Percentiles rank a stretch among this genome's conserved stretches.
Conservation (phyloP, 2,329 filamentous ascomycete genomes). For the Whalleya microplaca region DNA sequence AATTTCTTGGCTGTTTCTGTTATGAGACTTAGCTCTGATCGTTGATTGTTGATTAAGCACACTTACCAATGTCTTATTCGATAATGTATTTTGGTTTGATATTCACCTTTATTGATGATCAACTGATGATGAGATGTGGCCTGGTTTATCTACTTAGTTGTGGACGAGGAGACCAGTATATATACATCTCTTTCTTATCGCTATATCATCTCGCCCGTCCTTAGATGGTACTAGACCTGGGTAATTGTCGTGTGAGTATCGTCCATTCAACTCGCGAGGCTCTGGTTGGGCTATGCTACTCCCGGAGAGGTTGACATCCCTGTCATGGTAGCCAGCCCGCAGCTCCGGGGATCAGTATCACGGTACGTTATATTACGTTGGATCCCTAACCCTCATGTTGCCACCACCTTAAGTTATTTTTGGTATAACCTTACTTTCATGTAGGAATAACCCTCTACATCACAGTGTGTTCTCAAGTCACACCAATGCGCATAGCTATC, state of each 20-base stretch:
- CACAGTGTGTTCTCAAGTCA: slow-evolving; percentile 3
- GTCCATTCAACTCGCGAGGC: slow-evolving; percentile 20
- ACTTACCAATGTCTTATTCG: slow-evolving; percentile 7
- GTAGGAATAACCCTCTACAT: slow-evolving; percentile 6
- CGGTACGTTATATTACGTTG: slow-evolving; percentile 23
- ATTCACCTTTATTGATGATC: slow-evolving; percentile 4
- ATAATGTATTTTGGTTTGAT: slow-evolving; percentile 1
- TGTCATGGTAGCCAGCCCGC: slow-evolving; percentile 17
- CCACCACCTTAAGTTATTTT: slow-evolving; percentile 18
- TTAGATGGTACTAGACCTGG: slow-evolving; percentile 20
- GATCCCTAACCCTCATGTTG: slow-evolving; percentile 4
- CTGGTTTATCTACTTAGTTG: slow-evolving; percentile 9
- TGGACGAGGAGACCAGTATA: slow-evolving; percentile 15
- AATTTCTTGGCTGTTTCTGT: slow-evolving; percentile 1
- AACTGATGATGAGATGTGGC: slow-evolving; percentile 11
- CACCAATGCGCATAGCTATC: not conserved
- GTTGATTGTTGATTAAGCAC: not conserved
- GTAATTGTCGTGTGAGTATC: slow-evolving; percentile 23
- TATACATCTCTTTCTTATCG: slow-evolving; percentile 11
- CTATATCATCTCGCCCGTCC: slow-evolving; percentile 9
- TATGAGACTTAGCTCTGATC: slow-evolving; percentile 3
- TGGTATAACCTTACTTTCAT: slow-evolving; percentile 23
- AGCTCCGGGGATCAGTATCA: slow-evolving; percentile 20
- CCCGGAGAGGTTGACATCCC: slow-evolving; percentile 14
- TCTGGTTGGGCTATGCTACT: slow-evolving; percentile 13